These are phyloP conservation scores for Castanea mollissima DNA, from an alignment of 306 rosid genomes.

Conservation along the genomic window DNA sequence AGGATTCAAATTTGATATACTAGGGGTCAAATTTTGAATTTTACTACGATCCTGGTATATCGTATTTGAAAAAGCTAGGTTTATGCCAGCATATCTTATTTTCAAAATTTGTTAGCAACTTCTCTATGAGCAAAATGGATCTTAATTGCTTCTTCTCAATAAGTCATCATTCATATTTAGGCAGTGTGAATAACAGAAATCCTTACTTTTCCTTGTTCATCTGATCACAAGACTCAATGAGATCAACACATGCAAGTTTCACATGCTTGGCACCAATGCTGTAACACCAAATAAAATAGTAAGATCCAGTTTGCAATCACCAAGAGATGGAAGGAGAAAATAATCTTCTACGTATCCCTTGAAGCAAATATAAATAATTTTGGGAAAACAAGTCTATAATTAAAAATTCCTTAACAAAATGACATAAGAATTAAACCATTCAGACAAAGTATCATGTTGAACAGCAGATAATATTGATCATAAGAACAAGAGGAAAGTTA, in stretches of 20 bases:
- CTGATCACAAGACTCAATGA: slow-evolving; percentile 47
- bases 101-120: neutral
- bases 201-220: slow-evolving; percentile 35
- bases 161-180: neutral
- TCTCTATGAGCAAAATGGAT: neutral
- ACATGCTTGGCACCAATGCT: slow-evolving; percentile 62
- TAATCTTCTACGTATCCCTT: neutral
- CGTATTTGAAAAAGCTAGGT: neutral
- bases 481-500: neutral
- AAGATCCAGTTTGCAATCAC: slow-evolving; percentile 14
- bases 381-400: neutral
- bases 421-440: neutral
- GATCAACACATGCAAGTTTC: slow-evolving; percentile 40
- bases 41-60: neutral
- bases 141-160: neutral
- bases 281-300: slow-evolving; percentile 20
- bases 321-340: slow-evolving; percentile 3
- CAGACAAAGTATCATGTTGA: neutral
- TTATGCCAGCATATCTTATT: neutral
- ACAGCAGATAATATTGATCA: neutral
- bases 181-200: neutral
- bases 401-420: neutral
- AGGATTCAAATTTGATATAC: neutral
- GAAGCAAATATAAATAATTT: neutral
- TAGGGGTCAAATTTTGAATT: neutral